Evolutionary conservation across 768 basidiomycete species (phyloP).

Genomic region (Boletus speciosus): DNA sequence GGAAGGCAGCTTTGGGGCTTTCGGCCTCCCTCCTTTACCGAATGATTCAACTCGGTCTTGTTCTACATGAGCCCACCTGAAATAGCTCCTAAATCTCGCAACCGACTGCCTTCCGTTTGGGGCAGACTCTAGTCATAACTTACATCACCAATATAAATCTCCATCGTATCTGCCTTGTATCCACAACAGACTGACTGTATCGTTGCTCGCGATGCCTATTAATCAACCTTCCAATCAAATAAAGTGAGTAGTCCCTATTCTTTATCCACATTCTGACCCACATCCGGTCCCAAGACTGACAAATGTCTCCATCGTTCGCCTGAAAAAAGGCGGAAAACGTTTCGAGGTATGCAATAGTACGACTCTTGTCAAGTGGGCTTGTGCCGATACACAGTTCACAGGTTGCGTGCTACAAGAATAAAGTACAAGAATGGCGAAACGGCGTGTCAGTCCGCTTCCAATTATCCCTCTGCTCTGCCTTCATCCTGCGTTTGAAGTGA

Average conservation of each 20-base stretch:
- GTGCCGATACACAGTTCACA: conserved; percentile 22
- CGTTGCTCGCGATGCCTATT: conserved; percentile 38
- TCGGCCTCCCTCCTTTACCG: neutral
- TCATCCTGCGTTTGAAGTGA: conserved; percentile 49
- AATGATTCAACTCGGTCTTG: neutral
- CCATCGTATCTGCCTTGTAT: neutral
- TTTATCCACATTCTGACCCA: neutral
- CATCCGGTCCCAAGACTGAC: conserved; percentile 62
- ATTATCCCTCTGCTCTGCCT: neutral
- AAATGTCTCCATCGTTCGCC: conserved; percentile 92
- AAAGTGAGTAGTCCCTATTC: conserved; percentile 47
- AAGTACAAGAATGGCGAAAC: conserved; percentile 93
- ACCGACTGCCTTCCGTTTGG: conserved; percentile 2
- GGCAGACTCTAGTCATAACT: neutral
- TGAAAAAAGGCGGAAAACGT: conserved; percentile 96
- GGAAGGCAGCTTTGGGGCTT: too few relatives aligned
- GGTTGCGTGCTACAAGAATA: conserved; percentile 99
- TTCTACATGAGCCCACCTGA: neutral
- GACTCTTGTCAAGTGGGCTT: neutral
- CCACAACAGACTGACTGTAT: neutral
- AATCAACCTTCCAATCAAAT: conserved; percentile 89
- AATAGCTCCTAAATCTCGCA: conserved; percentile 18
- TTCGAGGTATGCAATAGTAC: conserved; percentile 65
- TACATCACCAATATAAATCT: neutral
- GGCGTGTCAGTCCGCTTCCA: conserved; percentile 62